phyloP scores from a whole-genome alignment of 352 stramenopile genomes.

The Phytophthora meadii region DNA sequence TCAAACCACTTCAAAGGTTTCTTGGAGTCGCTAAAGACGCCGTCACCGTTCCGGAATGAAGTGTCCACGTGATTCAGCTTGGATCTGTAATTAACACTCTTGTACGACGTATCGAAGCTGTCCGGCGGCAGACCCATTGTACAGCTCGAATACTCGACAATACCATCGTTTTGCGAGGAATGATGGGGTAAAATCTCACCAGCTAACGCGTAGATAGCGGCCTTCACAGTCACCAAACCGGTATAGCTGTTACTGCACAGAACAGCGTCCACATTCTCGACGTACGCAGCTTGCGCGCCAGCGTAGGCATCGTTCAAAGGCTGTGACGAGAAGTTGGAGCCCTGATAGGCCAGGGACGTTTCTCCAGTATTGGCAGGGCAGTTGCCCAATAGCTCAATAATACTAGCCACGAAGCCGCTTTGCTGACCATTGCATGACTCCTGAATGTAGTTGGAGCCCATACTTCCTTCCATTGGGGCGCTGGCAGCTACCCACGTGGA shows the following conservation, averaged over 20 bases:
- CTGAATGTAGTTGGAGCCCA: constrained; percentile 56
- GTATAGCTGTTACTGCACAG: constrained; percentile 47
- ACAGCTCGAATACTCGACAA: constrained; percentile 63
- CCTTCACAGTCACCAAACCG: constrained; percentile 42
- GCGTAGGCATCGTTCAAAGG: constrained; percentile 32
- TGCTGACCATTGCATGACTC: constrained; percentile 40
- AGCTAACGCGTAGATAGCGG: constrained; percentile 38
- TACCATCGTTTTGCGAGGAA: constrained; percentile 49
- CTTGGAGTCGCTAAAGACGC: constrained; percentile 49
- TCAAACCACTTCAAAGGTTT: constrained; percentile 81
- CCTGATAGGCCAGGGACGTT: constrained; percentile 44
- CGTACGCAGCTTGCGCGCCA: constrained; percentile 37
- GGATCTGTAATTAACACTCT: constrained; percentile 48
- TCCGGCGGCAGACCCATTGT: constrained; percentile 32
- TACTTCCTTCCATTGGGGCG: constrained; percentile 49
- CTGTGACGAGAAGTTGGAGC: constrained; percentile 23
- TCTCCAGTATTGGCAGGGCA: constrained; percentile 49
- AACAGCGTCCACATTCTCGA: constrained; percentile 29
- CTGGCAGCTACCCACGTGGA: constrained; percentile 50
- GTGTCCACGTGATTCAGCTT: constrained; percentile 69
- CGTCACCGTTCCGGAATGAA: constrained; percentile 66
- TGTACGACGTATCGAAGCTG: constrained; percentile 46
- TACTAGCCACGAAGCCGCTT: constrained; percentile 24
- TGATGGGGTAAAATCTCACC: constrained; percentile 39
- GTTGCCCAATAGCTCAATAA: constrained; percentile 47